Evolutionary conservation across 2,329 filamentous ascomycete species (phyloP).

Genomic region (Exophiala alcalophila): DNA sequence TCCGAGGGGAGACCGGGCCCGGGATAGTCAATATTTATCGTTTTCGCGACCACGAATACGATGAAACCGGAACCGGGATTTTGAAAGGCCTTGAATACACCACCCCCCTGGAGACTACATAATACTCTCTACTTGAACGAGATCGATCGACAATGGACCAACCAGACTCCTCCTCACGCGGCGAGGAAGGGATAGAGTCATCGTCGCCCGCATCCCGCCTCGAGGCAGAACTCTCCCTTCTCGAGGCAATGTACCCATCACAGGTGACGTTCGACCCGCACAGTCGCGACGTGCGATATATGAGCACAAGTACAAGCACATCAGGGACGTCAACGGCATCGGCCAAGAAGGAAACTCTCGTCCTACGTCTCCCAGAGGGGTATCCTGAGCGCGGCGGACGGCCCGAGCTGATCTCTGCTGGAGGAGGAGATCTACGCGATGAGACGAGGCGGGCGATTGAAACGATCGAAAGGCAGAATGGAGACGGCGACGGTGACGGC

Average conservation of each 20-base stretch:
- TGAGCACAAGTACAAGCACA: no score
- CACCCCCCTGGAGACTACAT: no score
- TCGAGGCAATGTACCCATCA: constrained; percentile 27
- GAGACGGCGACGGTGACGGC: constrained; percentile 10
- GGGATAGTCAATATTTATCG: no score
- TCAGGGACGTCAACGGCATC: constrained; percentile 6
- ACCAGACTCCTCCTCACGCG: no score
- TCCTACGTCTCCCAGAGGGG: constrained; percentile 14
- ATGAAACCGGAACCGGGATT: no score
- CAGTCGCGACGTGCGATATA: constrained; percentile 22
- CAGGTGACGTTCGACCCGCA: constrained; percentile 10
- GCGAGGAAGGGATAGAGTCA: no score
- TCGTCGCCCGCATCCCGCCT: no score
- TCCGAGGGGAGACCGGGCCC: no score
- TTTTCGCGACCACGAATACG: no score
- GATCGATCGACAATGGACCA: no score
- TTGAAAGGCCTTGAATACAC: no score
- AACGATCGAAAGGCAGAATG: not conserved
- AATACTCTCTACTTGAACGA: no score
- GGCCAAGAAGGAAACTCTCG: constrained; percentile 2
- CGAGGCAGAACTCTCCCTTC: constrained; percentile 24
- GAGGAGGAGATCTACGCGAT: constrained; percentile 20
- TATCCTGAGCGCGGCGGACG: constrained; percentile 16
- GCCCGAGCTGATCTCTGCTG: constrained; percentile 22
- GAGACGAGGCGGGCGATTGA: constrained; percentile 7